These are phyloP conservation scores for Fusarium buxicola DNA, from an alignment of 2,329 filamentous ascomycete species.

Conservation along the genomic window DNA sequence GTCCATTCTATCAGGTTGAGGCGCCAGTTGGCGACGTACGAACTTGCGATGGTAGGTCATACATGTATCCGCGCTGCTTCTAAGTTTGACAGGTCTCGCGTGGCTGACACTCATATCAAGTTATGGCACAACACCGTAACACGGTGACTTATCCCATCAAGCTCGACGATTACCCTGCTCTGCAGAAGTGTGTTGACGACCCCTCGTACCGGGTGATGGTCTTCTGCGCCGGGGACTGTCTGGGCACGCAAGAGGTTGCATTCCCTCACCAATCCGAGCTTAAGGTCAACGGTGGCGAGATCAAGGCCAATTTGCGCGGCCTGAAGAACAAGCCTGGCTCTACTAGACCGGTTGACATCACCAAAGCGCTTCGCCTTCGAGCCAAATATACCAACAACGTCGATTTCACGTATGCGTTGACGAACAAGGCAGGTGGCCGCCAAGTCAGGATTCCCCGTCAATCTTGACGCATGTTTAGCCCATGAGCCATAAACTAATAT, in stretches of 20 bases:
- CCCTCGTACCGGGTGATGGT: constrained; percentile 79
- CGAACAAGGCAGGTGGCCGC: constrained; percentile 75
- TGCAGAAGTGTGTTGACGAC: constrained; percentile 69
- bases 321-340: constrained; percentile 97
- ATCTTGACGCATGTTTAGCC: constrained; percentile 34
- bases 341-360: constrained; percentile 93
- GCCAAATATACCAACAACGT: constrained; percentile 80
- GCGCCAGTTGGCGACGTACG: constrained; percentile 72
- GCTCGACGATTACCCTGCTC: constrained; percentile 62
- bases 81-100: neutral
- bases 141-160: constrained; percentile 60
- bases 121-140: constrained; percentile 66
- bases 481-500: constrained; percentile 28
- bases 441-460: constrained; percentile 27
- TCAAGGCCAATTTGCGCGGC: constrained; percentile 93
- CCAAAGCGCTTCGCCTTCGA: constrained; percentile 76
- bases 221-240: constrained; percentile 78
- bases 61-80: neutral
- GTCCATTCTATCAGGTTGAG: constrained; percentile 85
- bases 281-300: constrained; percentile 86
- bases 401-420: constrained; percentile 91
- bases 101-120: constrained; percentile 50
- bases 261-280: constrained; percentile 96
- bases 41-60: constrained; percentile 76
- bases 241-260: constrained; percentile 78